These are phyloP conservation scores for Lentinula raphanica DNA, from an alignment of 768 basidiomycete genomes.

Conservation along the genomic window DNA sequence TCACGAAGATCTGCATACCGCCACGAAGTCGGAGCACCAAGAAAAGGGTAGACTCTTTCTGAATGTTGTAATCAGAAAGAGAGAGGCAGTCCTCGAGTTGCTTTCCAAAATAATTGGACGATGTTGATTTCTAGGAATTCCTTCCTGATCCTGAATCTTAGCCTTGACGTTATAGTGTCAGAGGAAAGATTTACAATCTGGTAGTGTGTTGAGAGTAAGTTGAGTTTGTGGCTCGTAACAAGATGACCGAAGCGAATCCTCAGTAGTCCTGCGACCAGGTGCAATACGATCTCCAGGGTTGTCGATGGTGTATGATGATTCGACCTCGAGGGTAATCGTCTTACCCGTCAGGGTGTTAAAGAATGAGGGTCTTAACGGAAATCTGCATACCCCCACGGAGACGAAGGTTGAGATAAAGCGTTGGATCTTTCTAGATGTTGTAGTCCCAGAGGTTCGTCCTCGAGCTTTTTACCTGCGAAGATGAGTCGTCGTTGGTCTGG, in stretches of 20 bases:
- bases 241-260: no score
- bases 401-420: constrained; percentile 68
- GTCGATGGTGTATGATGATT: constrained; percentile 72
- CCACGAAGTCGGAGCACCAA: no score
- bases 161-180: constrained; percentile 74
- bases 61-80: constrained; percentile 73
- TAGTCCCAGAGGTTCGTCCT: constrained; percentile 88
- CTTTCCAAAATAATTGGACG: constrained; percentile 76
- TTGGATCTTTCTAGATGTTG: constrained; percentile 80
- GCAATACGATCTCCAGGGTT: no score
- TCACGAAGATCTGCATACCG: no score
- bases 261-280: no score
- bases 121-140: constrained; percentile 75
- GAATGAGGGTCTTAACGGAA: constrained; percentile 64
- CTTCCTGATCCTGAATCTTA: constrained; percentile 79
- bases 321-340: constrained; percentile 72
- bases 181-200: no score
- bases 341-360: no score
- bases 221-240: no score
- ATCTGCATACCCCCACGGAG: constrained; percentile 76
- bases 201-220: no score
- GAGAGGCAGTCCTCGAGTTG: constrained; percentile 77
- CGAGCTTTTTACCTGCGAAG: constrained; percentile 92
- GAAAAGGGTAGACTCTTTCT: constrained; percentile 73
- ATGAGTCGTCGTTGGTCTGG: constrained; percentile 87